phyloP scores from a whole-genome alignment of 1,284 basidiomycete genomes.

The Boletellus dicymbophilus region DNA sequence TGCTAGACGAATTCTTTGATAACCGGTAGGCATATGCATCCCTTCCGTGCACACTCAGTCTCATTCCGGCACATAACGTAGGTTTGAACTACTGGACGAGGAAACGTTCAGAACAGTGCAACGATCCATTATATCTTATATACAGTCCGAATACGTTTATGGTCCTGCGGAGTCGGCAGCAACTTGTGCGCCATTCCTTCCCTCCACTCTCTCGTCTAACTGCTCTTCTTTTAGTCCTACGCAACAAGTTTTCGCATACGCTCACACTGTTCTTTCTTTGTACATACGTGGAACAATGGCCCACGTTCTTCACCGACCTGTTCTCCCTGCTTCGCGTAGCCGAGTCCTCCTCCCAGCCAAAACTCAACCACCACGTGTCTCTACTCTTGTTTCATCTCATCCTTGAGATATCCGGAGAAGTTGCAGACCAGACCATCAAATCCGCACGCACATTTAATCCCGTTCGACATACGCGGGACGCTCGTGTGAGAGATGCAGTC shows the following conservation, averaged over 20 bases:
- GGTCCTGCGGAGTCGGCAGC: constrained; percentile 76
- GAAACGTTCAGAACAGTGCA: constrained; percentile 71
- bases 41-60: too few relatives aligned
- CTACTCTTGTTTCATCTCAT: constrained; percentile 88
- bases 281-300: constrained; percentile 85
- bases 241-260: constrained; percentile 99
- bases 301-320: constrained; percentile 78
- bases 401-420: constrained; percentile 90
- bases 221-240: constrained; percentile 57
- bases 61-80: too few relatives aligned
- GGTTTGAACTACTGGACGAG: constrained; percentile 70
- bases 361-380: constrained; percentile 79
- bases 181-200: constrained; percentile 56
- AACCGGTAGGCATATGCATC: constrained; percentile 63
- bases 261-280: constrained; percentile 93
- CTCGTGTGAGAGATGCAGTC: constrained; percentile 85
- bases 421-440: constrained; percentile 90
- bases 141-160: constrained; percentile 77
- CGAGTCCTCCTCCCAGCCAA: constrained; percentile 52
- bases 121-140: constrained; percentile 70
- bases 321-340: constrained; percentile 72
- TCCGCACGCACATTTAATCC: constrained; percentile 73
- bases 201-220: constrained; percentile 4
- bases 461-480: constrained; percentile 78
- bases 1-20: constrained; percentile 86